Evolutionary conservation across 2,329 filamentous ascomycete genomes (phyloP).

Genomic region (Zopfia rhizophila): DNA sequence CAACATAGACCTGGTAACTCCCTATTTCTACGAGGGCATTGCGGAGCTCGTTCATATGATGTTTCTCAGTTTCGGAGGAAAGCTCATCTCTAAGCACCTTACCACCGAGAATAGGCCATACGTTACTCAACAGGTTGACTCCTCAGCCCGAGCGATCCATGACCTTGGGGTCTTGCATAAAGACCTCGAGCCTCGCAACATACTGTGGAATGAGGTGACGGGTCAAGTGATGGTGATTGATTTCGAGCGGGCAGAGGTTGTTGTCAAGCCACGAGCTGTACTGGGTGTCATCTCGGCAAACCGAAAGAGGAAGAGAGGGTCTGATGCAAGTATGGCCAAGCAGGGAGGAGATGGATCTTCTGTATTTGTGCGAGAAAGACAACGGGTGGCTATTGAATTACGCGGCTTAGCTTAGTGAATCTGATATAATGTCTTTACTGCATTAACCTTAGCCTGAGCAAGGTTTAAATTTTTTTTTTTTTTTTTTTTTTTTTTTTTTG

Average conservation of each 20-base stretch:
- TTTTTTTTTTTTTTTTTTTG: no score
- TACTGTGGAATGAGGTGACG: constrained; percentile 19
- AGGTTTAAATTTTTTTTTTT: no score
- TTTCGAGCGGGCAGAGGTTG: constrained; percentile 23
- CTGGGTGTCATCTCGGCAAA: no score
- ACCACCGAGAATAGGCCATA: no score
- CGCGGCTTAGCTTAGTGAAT: constrained; percentile 2
- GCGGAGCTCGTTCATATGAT: constrained; percentile 16
- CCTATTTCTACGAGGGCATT: constrained; percentile 18
- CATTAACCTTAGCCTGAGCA: no score
- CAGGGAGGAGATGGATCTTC: constrained; percentile 1
- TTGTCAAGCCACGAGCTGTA: no score
- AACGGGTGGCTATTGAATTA: constrained; percentile 8
- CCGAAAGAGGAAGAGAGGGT: constrained; percentile 8
- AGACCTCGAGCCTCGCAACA: constrained; percentile 23
- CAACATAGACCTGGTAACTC: constrained; percentile 5
- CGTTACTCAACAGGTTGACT: no score
- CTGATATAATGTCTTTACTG: no score
- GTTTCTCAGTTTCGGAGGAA: constrained; percentile 18
- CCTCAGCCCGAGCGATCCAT: constrained; percentile 18
- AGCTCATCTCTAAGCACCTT: no score
- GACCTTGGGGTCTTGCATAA: constrained; percentile 18
- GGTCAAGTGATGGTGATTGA: constrained; percentile 23
- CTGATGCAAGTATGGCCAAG: constrained; percentile 4
- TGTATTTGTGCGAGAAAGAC: constrained; percentile 4